Evolutionary conservation across 352 stramenopile genomes (phyloP).

Genomic region (Pythium monospermum): DNA sequence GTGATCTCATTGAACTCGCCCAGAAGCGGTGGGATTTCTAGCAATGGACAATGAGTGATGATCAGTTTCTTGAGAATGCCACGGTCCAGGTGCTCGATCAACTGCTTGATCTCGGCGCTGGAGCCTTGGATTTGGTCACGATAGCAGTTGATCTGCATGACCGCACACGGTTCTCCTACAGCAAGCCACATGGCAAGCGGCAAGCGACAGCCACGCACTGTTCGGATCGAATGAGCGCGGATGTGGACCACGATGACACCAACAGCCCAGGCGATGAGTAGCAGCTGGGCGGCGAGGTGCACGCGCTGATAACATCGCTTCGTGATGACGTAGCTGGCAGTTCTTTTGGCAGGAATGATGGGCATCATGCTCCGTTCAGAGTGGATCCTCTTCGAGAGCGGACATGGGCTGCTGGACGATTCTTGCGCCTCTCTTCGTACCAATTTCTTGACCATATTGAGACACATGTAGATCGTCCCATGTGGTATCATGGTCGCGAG

Average conservation of each 20-base stretch:
- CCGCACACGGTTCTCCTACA: slow-evolving; percentile 6
- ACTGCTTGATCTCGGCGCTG: background rate
- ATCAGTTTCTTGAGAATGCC: slow-evolving; percentile 12
- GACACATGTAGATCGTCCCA: slow-evolving; percentile 2
- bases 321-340: too few species aligned
- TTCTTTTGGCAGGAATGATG: too few species aligned
- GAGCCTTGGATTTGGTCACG: slow-evolving; percentile 1
- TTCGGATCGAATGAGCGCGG: background rate
- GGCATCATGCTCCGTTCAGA: too few species aligned
- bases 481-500: slow-evolving; percentile 9
- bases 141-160: slow-evolving; percentile 23
- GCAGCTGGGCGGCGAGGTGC: too few species aligned
- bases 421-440: too few species aligned
- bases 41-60: slow-evolving; percentile 14
- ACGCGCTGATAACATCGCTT: too few species aligned
- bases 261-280: too few species aligned
- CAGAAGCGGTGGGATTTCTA: slow-evolving; percentile 12
- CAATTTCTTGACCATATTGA: slow-evolving; percentile 8
- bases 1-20: slow-evolving; percentile 5
- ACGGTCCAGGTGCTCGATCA: slow-evolving; percentile 3
- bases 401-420: too few species aligned
- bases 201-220: slow-evolving; percentile 5
- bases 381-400: too few species aligned
- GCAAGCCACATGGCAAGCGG: slow-evolving; percentile 6
- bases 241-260: slow-evolving; percentile 3